phyloP scores from a whole-genome alignment of 1,284 basidiomycete species.

The Puccinia sorghi region DNA sequence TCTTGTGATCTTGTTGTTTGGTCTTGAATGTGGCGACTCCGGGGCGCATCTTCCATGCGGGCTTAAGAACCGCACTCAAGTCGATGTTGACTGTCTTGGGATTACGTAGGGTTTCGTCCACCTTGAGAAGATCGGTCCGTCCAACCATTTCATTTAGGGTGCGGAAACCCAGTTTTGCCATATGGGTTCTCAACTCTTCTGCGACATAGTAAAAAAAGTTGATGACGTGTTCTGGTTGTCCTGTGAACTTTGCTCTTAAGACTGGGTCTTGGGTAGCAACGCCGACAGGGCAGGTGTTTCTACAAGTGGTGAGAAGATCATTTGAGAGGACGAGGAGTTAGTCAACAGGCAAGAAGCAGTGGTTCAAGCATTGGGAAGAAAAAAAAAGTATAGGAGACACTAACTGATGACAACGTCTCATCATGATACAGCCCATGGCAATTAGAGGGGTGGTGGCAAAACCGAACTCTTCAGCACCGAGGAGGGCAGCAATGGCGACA shows the following conservation, averaged over 20 bases:
- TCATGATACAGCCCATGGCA: conserved; percentile 98
- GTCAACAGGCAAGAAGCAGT: background rate
- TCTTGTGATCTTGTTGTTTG: conserved; percentile 88
- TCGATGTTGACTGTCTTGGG: conserved; percentile 85
- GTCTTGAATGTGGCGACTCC: conserved; percentile 89
- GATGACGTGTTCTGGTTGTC: conserved; percentile 73
- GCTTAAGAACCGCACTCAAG: conserved; percentile 83
- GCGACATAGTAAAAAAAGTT: conserved; percentile 98
- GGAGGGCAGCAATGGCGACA: conserved; percentile 84
- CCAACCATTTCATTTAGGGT: conserved; percentile 99
- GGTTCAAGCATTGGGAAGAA: background rate
- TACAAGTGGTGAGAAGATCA: conserved; percentile 62
- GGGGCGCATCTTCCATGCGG: conserved; percentile 92
- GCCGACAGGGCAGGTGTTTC: conserved; percentile 91
- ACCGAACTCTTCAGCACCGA: conserved; percentile 94
- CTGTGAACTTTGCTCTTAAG: conserved; percentile 88
- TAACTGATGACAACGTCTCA: conserved; percentile 76
- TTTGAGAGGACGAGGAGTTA: background rate
- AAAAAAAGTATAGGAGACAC: conserved; percentile 22
- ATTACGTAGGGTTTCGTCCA: conserved; percentile 83
- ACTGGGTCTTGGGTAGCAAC: conserved; percentile 94
- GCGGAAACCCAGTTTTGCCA: conserved; percentile 95
- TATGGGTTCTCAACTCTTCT: conserved; percentile 82
- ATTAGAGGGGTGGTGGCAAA: conserved; percentile 86
- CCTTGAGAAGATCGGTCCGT: conserved; percentile 82